A percentile compares a stretch with the other conserved stretches of the same genome.
These are phyloP conservation scores for Solanum rostratum DNA, from an alignment of 257 asterid genomes.

Conservation along the genomic window DNA sequence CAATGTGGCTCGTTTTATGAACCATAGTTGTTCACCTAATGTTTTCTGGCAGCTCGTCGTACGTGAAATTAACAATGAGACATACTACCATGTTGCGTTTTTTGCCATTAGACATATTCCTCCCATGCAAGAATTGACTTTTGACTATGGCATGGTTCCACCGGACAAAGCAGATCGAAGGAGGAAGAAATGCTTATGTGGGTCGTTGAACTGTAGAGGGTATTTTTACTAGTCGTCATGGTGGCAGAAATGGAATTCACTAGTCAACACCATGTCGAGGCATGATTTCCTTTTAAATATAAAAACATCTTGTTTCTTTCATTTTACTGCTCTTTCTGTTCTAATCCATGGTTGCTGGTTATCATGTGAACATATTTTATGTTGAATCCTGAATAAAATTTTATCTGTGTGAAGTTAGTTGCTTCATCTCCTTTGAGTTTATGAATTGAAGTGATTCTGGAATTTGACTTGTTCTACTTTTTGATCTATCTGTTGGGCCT, in stretches of 20 bases:
- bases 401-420: not conserved
- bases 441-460: not conserved
- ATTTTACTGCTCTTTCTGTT: not conserved
- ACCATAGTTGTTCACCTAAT: slow-evolving; percentile 87
- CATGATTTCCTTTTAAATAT: not conserved
- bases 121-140: slow-evolving; percentile 87
- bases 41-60: slow-evolving; percentile 78
- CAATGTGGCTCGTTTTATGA: slow-evolving; percentile 89
- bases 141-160: slow-evolving; percentile 52
- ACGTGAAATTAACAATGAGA: slow-evolving; percentile 56
- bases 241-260: not conserved
- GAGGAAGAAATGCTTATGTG: slow-evolving; percentile 74
- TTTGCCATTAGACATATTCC: slow-evolving; percentile 83
- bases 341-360: not conserved
- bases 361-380: not conserved
- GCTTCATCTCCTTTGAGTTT: not conserved
- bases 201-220: slow-evolving; percentile 66
- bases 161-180: slow-evolving; percentile 38
- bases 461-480: not conserved
- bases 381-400: not conserved
- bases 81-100: slow-evolving; percentile 63
- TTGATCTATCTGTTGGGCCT: not conserved
- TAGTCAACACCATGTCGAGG: not conserved
- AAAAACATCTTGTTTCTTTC: not conserved
- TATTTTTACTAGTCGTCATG: slow-evolving; percentile 39